Base-by-base conservation (phyloP, 768 basidiomycete species). In the Tephrocybe sp. region DNA sequence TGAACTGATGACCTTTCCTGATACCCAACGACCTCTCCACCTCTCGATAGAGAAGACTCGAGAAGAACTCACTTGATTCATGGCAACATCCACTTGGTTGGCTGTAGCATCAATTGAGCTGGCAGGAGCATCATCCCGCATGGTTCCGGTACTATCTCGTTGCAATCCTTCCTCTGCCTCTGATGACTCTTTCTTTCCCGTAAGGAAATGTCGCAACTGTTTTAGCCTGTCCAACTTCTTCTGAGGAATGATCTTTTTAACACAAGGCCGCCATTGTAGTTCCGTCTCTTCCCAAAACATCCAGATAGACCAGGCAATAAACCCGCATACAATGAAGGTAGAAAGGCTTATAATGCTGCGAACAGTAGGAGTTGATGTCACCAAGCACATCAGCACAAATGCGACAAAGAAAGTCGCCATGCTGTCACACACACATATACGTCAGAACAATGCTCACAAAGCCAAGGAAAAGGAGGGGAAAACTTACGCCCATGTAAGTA, bases 331-430 rank as follows among this genome's bases (percentile, higher is more conserved):
- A 1, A 56, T 29, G 1, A 42, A 27, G 13, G 52, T 53, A 5
- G 57, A 42, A 13, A 49, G 16, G 3, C 50, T 57, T 15, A 62
- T 52, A 29, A 61, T 42, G 10, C 44, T 22, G 2, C 55, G 57
- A 0, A 61, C 56, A 16, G 42, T 11, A 1, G 45, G 37, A 23
- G 53, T 57, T 1, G 63, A 58, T 1, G 29, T 16, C 12, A 57
- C 49, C 45, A 64, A 62, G 47, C 65, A 64, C 56, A 64, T 59
- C 27, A 57, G 53, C 9, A 58, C 40, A 31, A 64, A 64, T 0
- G 62, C 65, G 0, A 57, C 40, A 6, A 64, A 27, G 52, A 64
- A 64, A 1, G 55, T 57, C 3, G 57, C 50, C 53, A 64, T 59
- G 10, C 63, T 66, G 21, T 19, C 8, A 12, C 3, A 25, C 4